Conservation (phyloP, 352 stramenopile species). For the Detonula confervacea region DNA sequence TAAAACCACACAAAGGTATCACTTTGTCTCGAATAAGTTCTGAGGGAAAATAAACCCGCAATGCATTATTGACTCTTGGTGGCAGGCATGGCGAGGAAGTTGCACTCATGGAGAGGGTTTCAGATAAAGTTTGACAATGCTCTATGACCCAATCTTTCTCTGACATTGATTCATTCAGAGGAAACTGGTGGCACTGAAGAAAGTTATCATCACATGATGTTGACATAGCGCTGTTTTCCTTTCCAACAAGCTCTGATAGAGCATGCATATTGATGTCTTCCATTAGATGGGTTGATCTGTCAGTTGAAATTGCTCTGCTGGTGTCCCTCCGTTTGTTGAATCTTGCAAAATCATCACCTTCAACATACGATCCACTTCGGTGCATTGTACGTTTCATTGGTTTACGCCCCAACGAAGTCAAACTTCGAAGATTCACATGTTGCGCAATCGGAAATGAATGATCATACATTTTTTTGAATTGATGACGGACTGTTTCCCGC, state of each 20-base stretch:
- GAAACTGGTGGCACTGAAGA: conserved; percentile 59
- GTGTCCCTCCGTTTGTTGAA: not conserved
- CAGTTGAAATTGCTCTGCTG: conserved; percentile 13
- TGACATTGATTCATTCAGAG: conserved; percentile 43
- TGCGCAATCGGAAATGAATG: not conserved
- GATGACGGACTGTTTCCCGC: conserved; percentile 15
- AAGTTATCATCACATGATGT: conserved; percentile 11
- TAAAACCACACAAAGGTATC: conserved; percentile 55
- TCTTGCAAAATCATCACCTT: conserved; percentile 4
- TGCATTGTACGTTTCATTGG: conserved; percentile 13
- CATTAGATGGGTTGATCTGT: not conserved
- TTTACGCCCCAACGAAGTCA: conserved; percentile 12
- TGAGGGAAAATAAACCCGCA: conserved; percentile 71
- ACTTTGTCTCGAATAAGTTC: conserved; percentile 56
- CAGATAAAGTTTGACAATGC: conserved; percentile 27
- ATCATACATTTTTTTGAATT: conserved; percentile 8
- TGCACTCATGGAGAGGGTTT: not conserved
- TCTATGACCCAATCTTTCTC: conserved; percentile 69
- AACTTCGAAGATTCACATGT: not conserved
- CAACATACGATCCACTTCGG: conserved; percentile 19
- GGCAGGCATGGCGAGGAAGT: conserved; percentile 9
- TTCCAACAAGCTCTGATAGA: conserved; percentile 13
- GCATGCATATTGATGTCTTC: conserved; percentile 19
- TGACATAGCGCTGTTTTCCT: not conserved
- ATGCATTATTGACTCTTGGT: conserved; percentile 50